Evolutionary conservation across 2,329 filamentous ascomycete species (phyloP), one percentile per base, ranked within the genome.

Genomic region (Didymella glomerata): DNA sequence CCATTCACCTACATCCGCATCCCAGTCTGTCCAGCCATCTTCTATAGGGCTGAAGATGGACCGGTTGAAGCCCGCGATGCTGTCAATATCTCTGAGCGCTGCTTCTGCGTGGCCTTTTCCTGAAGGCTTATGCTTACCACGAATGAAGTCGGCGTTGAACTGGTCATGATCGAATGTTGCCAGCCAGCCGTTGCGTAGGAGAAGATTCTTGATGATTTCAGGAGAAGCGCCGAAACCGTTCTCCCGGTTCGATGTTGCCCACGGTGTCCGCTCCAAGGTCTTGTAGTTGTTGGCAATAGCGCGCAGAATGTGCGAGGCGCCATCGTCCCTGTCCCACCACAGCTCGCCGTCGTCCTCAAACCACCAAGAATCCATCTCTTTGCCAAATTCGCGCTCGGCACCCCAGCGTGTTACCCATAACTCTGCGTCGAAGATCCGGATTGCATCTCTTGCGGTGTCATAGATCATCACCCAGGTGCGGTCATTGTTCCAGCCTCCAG

Each of bases 141-240:
- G 63, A 20, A 64, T 64, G 7, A 67, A 53, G 9, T 67, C 61
- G 2, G 49, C 53, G 9, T 61, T 61, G 50, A 64, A 66, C 13
- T 58, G 57, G 13, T 47, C 42, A 6, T 54, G n/a, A 13, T 63
- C 16, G 24, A 63, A 58, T 1, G 50, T 13, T 11, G 47, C 3
- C 5, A 53, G 63, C 65, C 63, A 64, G 11, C 63, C 63, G 27
- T 64, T 62, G 2, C 49, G 54, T 11, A 30, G 42, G 9, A 63
- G 45, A 2, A 66, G 32, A 8, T 24, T 25, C 9, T 53, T 61
- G 30, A 60, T 48, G 27, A 9, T 32, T 1, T 30, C 22, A 6
- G 20, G 11, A 18, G 57, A 44, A 20, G 60, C 27, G 20, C 53
- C 55, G 27, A 54, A 61, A 4, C 53, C 53, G 2, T 51, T 30